Percentiles rank a stretch among this genome's conserved stretches.
These are phyloP conservation scores for Metschnikowia baotianmanensis DNA, from an alignment of 805 yeast genomes.

Conservation along the genomic window DNA sequence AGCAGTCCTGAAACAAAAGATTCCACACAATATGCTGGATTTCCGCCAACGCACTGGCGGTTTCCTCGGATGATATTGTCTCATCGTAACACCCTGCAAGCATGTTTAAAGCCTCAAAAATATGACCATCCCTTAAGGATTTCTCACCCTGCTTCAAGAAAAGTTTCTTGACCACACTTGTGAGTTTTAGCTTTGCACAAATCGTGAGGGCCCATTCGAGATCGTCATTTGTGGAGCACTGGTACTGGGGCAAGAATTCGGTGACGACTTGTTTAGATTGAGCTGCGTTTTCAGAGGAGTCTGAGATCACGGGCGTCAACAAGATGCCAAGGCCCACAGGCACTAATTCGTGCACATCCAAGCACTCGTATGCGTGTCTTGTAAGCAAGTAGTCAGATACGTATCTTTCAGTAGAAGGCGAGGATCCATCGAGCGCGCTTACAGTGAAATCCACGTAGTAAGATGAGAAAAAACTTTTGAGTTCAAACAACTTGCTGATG, in stretches of 20 bases:
- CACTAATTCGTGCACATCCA: slow-evolving; percentile 51
- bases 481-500: slow-evolving; percentile 58
- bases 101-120: slow-evolving; percentile 62
- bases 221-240: slow-evolving; percentile 68
- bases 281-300: slow-evolving; percentile 40
- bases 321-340: slow-evolving; percentile 71
- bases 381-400: slow-evolving; percentile 58
- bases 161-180: slow-evolving; percentile 55
- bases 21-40: slow-evolving; percentile 56
- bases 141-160: slow-evolving; percentile 49
- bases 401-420: slow-evolving; percentile 1
- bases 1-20: slow-evolving; percentile 56
- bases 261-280: slow-evolving; percentile 40
- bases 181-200: slow-evolving; percentile 64
- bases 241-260: slow-evolving; percentile 57
- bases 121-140: slow-evolving; percentile 51
- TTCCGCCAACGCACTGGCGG: slow-evolving; percentile 38
- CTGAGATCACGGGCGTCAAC: slow-evolving; percentile 37
- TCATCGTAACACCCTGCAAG: slow-evolving; percentile 61
- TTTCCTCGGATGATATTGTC: slow-evolving; percentile 13
- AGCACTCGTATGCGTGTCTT: slow-evolving; percentile 53
- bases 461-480: slow-evolving; percentile 53
- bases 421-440: slow-evolving; percentile 1
- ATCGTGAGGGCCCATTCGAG: slow-evolving; percentile 75
- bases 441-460: slow-evolving; percentile 27